Conservation (phyloP, 345 rosid genomes). For the Gynandropsis gynandra region DNA sequence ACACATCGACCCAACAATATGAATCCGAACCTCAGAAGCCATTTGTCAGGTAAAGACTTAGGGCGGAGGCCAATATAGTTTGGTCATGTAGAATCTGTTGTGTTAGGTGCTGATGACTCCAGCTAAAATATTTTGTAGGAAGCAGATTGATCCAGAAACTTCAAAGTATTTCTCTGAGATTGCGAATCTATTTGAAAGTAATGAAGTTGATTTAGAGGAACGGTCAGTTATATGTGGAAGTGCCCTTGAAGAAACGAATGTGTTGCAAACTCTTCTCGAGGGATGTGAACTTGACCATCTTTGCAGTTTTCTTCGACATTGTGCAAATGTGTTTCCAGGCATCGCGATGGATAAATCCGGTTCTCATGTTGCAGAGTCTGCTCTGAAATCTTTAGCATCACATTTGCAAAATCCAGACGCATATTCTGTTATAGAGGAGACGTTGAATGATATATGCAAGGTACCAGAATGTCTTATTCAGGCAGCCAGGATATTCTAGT, state of each 20-base stretch:
- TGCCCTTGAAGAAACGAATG: slow-evolving; percentile 84
- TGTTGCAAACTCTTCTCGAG: slow-evolving; percentile 73
- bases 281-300: slow-evolving; percentile 82
- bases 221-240: slow-evolving; percentile 58
- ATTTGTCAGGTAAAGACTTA: slow-evolving; percentile 44
- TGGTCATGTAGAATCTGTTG: background rate
- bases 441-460: slow-evolving; percentile 64
- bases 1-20: slow-evolving; percentile 33
- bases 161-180: slow-evolving; percentile 74
- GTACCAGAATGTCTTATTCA: slow-evolving; percentile 29
- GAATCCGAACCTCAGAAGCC: slow-evolving; percentile 40
- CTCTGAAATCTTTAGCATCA: slow-evolving; percentile 65
- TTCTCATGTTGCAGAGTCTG: slow-evolving; percentile 93
- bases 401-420: slow-evolving; percentile 69
- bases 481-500: background rate
- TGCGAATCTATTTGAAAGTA: slow-evolving; percentile 71
- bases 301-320: slow-evolving; percentile 62
- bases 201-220: slow-evolving; percentile 67
- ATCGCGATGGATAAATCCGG: slow-evolving; percentile 92
- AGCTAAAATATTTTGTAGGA: slow-evolving; percentile 38
- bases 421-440: slow-evolving; percentile 58
- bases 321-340: slow-evolving; percentile 56
- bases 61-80: background rate
- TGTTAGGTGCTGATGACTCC: background rate
- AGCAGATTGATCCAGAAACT: slow-evolving; percentile 79